Percentiles rank a stretch among this genome's conserved stretches.
Conservation (phyloP, 768 basidiomycete genomes). For the Suillus occidentalis region DNA sequence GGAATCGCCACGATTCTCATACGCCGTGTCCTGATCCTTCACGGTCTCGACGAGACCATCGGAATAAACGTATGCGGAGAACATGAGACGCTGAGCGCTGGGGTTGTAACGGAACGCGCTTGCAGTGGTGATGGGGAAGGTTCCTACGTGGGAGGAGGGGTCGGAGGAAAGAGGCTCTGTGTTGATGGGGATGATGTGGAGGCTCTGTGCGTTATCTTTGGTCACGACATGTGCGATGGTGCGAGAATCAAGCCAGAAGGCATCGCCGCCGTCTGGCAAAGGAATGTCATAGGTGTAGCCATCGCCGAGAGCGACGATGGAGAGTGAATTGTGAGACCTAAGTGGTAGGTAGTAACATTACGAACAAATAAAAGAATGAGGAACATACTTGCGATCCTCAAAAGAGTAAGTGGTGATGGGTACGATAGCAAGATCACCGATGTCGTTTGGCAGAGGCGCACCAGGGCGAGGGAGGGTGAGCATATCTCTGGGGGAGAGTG, state of each 20-base stretch:
- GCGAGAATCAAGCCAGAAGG: slow-evolving; percentile 74
- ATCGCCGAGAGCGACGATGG: slow-evolving; percentile 58
- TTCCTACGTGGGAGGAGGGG: slow-evolving; percentile 51
- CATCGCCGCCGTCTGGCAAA: slow-evolving; percentile 66
- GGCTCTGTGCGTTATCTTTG: slow-evolving; percentile 46
- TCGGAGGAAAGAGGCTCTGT: slow-evolving; percentile 36
- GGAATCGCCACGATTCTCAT: slow-evolving; percentile 69
- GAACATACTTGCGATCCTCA: slow-evolving; percentile 67
- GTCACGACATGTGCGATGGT: slow-evolving; percentile 72
- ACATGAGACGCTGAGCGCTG: slow-evolving; percentile 65
- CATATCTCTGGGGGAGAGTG: slow-evolving; percentile 73
- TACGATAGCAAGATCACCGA: slow-evolving; percentile 68
- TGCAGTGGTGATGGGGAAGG: slow-evolving; percentile 65
- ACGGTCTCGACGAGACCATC: slow-evolving; percentile 74
- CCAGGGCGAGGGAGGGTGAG: slow-evolving; percentile 69
- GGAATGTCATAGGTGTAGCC: slow-evolving; percentile 53
- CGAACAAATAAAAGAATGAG: background rate
- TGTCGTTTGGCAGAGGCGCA: slow-evolving; percentile 60
- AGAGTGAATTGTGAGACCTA: slow-evolving; percentile 72
- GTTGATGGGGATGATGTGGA: slow-evolving; percentile 61
- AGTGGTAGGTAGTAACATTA: background rate
- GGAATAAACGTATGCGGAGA: slow-evolving; percentile 80
- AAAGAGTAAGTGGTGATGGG: slow-evolving; percentile 70
- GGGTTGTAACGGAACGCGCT: slow-evolving; percentile 69
- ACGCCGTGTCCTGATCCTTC: slow-evolving; percentile 66